Conservation (phyloP, 164 flowering plant species). For the Stephania yunnanensis region DNA sequence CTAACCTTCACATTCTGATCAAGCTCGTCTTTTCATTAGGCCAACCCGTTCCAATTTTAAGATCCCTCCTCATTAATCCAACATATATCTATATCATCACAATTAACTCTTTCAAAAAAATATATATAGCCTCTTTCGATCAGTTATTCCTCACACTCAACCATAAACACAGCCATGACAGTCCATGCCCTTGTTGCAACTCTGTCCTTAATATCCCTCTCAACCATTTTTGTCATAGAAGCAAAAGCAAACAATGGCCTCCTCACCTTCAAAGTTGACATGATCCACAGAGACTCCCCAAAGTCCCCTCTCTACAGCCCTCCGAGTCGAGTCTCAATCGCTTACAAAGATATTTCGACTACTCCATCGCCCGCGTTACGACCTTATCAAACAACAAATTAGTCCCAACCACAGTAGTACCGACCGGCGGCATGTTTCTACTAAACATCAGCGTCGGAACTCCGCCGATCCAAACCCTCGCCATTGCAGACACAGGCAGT, state of each 20-base stretch:
- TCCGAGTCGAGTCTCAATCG: conserved; percentile 7
- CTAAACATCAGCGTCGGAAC: conserved; percentile 17
- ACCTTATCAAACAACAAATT: background rate
- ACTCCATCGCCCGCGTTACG: conserved; percentile 18
- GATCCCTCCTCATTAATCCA: too few relatives aligned
- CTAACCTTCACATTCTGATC: too few relatives aligned
- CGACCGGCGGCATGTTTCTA: conserved; percentile 11
- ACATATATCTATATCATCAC: too few relatives aligned
- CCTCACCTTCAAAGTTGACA: conserved; percentile 18
- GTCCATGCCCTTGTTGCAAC: background rate
- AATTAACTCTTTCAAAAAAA: too few relatives aligned
- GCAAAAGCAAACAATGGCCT: conserved; percentile 15
- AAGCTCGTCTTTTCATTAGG: too few relatives aligned
- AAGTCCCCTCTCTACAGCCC: conserved; percentile 27
- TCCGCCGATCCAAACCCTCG: conserved; percentile 9
- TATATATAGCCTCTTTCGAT: too few relatives aligned
- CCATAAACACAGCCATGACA: background rate
- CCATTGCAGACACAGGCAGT: conserved; percentile 25
- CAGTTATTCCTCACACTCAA: too few relatives aligned
- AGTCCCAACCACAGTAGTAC: background rate
- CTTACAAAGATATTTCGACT: conserved; percentile 10
- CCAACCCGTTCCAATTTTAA: too few relatives aligned
- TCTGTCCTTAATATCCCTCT: conserved; percentile 1
- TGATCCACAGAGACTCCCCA: conserved; percentile 34
- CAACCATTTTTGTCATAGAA: background rate